A percentile compares a stretch with the other conserved stretches of the same genome.
phyloP scores from a whole-genome alignment of 257 asterid genomes.

The Primulina eburnea region DNA sequence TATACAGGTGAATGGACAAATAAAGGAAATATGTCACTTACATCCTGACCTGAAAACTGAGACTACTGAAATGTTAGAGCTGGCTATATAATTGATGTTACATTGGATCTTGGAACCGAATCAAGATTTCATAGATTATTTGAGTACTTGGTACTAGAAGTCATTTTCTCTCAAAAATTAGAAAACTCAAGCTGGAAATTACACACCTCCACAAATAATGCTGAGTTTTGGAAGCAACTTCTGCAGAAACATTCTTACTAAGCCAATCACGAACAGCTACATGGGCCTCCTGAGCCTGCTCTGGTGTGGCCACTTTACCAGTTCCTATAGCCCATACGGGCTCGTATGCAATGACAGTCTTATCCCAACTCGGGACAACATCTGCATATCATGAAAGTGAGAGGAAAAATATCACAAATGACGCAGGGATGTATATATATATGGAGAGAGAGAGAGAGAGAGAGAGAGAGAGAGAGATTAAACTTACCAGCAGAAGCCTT shows the following conservation, averaged over 20 bases:
- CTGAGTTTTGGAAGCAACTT: constrained; percentile 92
- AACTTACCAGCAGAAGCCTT: constrained; percentile 84
- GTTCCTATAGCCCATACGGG: constrained; percentile 99
- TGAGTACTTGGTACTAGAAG: neutral
- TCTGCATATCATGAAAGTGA: constrained; percentile 43
- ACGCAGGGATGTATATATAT: neutral
- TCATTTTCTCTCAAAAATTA: neutral
- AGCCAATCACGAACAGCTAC: constrained; percentile 95
- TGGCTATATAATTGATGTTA: neutral
- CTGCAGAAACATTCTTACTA: constrained; percentile 75
- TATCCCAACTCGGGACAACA: constrained; percentile 91
- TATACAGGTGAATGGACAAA: neutral
- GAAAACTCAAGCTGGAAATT: neutral
- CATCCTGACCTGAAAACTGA: neutral
- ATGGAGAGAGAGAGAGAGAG: neutral
- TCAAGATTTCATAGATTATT: neutral
- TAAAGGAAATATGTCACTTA: neutral
- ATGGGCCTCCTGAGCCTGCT: constrained; percentile 99
- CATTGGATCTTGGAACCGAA: neutral
- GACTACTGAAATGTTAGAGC: neutral
- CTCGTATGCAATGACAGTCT: constrained; percentile 88
- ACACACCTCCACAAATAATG: constrained; percentile 87
- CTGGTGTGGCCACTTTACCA: constrained; percentile 96
- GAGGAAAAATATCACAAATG: neutral
- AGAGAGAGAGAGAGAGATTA: neutral